Base-by-base conservation (phyloP, 2,329 filamentous ascomycete genomes). In the Magnaporthiopsis poae region DNA sequence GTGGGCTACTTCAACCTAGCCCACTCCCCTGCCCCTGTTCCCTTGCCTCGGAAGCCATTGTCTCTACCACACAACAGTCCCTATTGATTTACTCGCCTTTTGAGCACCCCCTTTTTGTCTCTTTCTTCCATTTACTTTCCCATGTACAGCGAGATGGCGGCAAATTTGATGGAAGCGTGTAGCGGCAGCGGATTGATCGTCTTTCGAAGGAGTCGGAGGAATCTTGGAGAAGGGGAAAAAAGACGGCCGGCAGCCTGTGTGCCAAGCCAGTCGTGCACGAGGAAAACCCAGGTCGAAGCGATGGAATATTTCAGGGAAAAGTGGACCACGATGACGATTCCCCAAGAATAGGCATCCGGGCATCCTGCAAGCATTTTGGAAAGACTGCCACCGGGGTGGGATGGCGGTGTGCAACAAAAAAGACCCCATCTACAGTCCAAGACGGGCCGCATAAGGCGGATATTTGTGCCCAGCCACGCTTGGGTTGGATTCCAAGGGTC, bases 1-100 rank as follows among this genome's bases (percentile, higher is more conserved):
- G 81, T 80, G 81, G 79, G 80, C 81, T 82, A 86, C 80, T 84
- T 90, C 86, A 90, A 90, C 87, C 82, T 87, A 84, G 82, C 78
- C 74, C 78, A 79, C 77, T 76, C 75, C 73, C 67, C 72, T 69
- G 69, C 67, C 61, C 68, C 66, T 70, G 70, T 66, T 69, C 67
- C 69, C 68, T 72, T 61, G 68, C 64, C 67, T 67, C 67, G 68
- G 69, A 66, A 68, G 70, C 66, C 70, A 70, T 68, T 70, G 67
- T 35, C 60, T 60, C 36, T n/a, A 29, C n/a, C 59, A 12, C n/a
- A 35, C 65, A 67, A 60, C 35, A 61, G 61, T 52, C 61, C 61
- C 61, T 59, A 60, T 31, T 33, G 52, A 66, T 31, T 46, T 27
- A 60, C 65, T 56, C 61, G 61, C 65, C 46, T 18, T 56, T 25